Percentiles rank a stretch among this genome's conserved stretches.
Evolutionary conservation across 176 grass and related monocot genomes (phyloP).

Genomic region (Hsuehochloa calcarea): DNA sequence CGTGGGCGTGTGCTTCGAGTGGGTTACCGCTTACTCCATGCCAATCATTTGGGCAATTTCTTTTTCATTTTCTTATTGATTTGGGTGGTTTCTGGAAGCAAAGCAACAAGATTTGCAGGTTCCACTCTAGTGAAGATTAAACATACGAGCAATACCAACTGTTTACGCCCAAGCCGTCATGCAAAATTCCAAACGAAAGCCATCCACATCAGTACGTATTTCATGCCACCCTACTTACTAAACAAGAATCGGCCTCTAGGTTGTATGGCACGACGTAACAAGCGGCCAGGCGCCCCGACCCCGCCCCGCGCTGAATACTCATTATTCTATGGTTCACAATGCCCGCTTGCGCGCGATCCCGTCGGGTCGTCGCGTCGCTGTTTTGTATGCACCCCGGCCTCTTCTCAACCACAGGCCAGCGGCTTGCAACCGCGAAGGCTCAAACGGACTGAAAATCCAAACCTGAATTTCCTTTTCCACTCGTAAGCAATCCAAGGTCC

Average conservation of each 20-base stretch:
- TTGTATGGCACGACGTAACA: not conserved
- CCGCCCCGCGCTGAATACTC: not conserved
- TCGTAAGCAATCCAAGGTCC: not conserved
- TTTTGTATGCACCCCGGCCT: not conserved
- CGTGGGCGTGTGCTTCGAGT: too few relatives aligned
- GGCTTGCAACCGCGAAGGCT: not conserved
- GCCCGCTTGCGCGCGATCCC: not conserved
- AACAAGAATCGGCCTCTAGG: not conserved
- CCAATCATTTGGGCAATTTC: too few relatives aligned
- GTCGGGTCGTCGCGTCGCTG: not conserved
- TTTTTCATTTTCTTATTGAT: too few relatives aligned
- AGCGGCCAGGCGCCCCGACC: not conserved
- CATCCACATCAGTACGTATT: not conserved
- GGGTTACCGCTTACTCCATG: too few relatives aligned
- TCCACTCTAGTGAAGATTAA: too few relatives aligned
- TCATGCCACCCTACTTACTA: not conserved
- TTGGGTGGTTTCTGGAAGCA: too few relatives aligned
- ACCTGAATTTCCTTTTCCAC: not conserved
- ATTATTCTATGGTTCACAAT: not conserved
- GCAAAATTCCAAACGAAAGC: not conserved
- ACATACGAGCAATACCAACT: not conserved
- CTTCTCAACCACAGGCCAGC: not conserved
- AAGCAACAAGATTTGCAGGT: too few relatives aligned
- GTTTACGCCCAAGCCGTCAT: not conserved
- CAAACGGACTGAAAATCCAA: conserved; percentile 30